Evolutionary conservation across 257 asterid genomes (phyloP).

Genomic region (Solanum infundibuliforme): DNA sequence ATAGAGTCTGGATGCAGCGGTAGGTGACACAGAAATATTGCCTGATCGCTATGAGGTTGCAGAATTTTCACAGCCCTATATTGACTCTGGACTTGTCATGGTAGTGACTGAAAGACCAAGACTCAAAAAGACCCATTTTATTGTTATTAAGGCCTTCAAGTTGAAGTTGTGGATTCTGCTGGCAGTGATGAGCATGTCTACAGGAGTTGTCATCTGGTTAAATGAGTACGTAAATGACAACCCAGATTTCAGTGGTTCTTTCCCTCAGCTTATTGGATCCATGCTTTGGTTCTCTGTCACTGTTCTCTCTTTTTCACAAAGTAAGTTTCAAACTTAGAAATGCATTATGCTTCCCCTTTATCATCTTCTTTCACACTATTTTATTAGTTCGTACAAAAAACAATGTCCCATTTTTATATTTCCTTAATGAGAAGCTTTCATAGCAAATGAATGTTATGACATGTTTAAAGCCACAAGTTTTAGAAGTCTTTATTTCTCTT

Average conservation of each 20-base stretch:
- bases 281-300: slow-evolving; percentile 64
- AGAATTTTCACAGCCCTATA: slow-evolving; percentile 54
- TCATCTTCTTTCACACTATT: neutral
- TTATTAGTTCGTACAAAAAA: neutral
- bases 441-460: neutral
- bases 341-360: neutral
- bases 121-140: slow-evolving; percentile 14
- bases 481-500: neutral
- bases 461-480: neutral
- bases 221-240: slow-evolving; percentile 36
- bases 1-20: slow-evolving; percentile 56
- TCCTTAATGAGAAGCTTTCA: neutral
- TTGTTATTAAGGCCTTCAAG: slow-evolving; percentile 36
- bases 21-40: slow-evolving; percentile 52
- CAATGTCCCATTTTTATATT: neutral
- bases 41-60: slow-evolving; percentile 40
- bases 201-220: slow-evolving; percentile 40
- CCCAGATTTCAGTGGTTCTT: slow-evolving; percentile 25
- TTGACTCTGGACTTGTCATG: slow-evolving; percentile 58
- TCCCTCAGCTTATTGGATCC: slow-evolving; percentile 22
- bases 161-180: slow-evolving; percentile 40
- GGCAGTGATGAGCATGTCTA: slow-evolving; percentile 24
- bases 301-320: slow-evolving; percentile 32
- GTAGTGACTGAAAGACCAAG: slow-evolving; percentile 35
- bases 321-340: slow-evolving; percentile 23